Base-by-base conservation (phyloP, 306 rosid genomes). In the Pyrus pyrifolia region DNA sequence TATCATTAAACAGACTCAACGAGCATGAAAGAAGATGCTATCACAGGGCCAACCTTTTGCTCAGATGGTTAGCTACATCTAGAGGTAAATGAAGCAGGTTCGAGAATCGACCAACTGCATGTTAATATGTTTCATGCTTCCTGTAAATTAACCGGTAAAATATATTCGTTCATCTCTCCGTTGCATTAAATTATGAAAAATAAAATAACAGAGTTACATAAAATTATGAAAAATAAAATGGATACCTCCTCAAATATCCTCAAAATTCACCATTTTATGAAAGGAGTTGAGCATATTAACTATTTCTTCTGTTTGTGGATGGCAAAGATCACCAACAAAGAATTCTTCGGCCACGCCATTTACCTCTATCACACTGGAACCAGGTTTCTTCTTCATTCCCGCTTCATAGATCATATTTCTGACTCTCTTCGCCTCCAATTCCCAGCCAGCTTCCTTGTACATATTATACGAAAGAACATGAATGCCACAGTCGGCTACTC, bases 361-460 rank as follows among this genome's bases (percentile, higher is more conserved):
- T 25, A 92, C 87, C 86, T 92, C 95, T 76, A 89, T 85, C 71
- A 90, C 87, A 68, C 97, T 94, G 80, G 95, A 94, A 42, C 97
- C 98, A 0, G 96, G 97, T 74, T 78, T 83, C 87, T 92, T 94
- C 64, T 69, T 79, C 88, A 87, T 80, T 85, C 95, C 90, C 3
- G 70, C 81, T 53, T 87, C 87, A 3, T 80, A 68, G 25, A 94
- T 81, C 79, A 45, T 68, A 76, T 72, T 81, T 76, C 97, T 80
- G 57, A 86, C 91, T 81, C 78, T 82, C 79, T 84, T 89, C 18
- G 98, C 98, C 76, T 90, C 91, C 53, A 49, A 82, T 68, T 94
- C 91, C 86, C 86, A 80, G 72, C 98, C 96, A 65, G 95, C 95
- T 81, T 85, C 96, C 80, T 76, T 82, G 70, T 87, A 89, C 68